Percentiles rank a stretch among this genome's conserved stretches.
phyloP scores from a whole-genome alignment of 1,284 basidiomycete genomes.

The Phylloboletellus chloephorus region DNA sequence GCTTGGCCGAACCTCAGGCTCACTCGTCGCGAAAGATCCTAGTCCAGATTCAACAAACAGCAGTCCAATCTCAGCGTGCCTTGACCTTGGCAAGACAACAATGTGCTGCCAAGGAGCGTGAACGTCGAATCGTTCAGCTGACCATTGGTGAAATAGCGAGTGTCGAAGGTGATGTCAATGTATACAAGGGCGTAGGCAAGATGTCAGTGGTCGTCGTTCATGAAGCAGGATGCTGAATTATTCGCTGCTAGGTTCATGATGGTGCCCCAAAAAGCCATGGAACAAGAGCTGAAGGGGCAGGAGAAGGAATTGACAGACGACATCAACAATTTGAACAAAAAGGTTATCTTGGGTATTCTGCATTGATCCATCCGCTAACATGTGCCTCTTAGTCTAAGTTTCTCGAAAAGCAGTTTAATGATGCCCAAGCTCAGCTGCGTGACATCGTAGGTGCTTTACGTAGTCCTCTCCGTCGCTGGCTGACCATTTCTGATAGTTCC shows the following conservation, averaged over 20 bases:
- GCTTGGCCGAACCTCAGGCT: conserved; percentile 5
- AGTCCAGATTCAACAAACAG: conserved; percentile 83
- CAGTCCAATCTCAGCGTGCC: conserved; percentile 73
- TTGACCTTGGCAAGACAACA: conserved; percentile 71
- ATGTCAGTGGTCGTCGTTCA: conserved; percentile 51
- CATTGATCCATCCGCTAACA: conserved; percentile 4
- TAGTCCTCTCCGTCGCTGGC: background rate
- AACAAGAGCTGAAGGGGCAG: conserved; percentile 63
- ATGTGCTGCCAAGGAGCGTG: conserved; percentile 72
- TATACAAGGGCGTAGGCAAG: conserved; percentile 90
- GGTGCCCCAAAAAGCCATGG: conserved; percentile 77
- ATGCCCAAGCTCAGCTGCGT: conserved; percentile 78
- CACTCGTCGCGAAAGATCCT: conserved; percentile 59
- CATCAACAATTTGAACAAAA: conserved; percentile 73
- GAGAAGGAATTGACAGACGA: conserved; percentile 82
- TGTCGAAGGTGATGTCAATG: conserved; percentile 62
- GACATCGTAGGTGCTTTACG: conserved; percentile 59
- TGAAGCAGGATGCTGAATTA: conserved; percentile 5
- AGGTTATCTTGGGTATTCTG: conserved; percentile 35
- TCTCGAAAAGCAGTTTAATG: conserved; percentile 86
- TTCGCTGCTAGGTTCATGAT: conserved; percentile 70
- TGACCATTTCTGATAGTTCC: conserved; percentile 42
- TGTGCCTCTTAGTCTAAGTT: conserved; percentile 63
- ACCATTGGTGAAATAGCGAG: conserved; percentile 72
- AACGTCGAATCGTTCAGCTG: conserved; percentile 80